These are phyloP conservation scores for Boletellus ananiceps DNA, from an alignment of 768 basidiomycete genomes.

Conservation along the genomic window DNA sequence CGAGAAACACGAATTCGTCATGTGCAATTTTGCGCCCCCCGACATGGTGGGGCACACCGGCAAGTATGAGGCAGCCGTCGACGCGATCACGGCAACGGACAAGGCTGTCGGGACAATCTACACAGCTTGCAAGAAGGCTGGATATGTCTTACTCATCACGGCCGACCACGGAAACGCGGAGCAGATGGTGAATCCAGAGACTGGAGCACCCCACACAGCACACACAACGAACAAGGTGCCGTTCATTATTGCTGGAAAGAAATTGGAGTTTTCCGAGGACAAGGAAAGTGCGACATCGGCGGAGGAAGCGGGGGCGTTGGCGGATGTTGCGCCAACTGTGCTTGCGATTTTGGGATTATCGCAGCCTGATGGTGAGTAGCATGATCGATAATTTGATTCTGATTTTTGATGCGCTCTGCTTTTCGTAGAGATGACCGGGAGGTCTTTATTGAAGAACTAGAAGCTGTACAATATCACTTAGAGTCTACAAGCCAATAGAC, in stretches of 20 bases:
- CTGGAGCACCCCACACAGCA: conserved; percentile 87
- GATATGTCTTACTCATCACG: conserved; percentile 84
- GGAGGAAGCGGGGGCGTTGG: conserved; percentile 70
- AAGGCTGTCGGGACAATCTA: conserved; percentile 84
- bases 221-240: conserved; percentile 86
- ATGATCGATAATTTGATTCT: background rate
- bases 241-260: conserved; percentile 78
- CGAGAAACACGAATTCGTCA: conserved; percentile 78
- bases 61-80: conserved; percentile 83
- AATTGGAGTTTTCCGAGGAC: conserved; percentile 50
- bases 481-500: background rate
- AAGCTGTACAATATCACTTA: conserved; percentile 8
- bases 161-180: conserved; percentile 97
- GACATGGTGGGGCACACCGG: conserved; percentile 99
- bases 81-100: conserved; percentile 86
- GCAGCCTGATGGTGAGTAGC: conserved; percentile 58
- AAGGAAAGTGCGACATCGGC: conserved; percentile 41
- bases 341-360: conserved; percentile 71
- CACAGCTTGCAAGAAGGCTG: conserved; percentile 77
- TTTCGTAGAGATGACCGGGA: conserved; percentile 27
- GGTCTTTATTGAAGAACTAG: conserved; percentile 28
- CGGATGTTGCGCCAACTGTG: conserved; percentile 89
- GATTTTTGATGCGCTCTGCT: background rate
- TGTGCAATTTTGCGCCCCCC: conserved; percentile 97
- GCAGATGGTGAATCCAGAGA: conserved; percentile 83